Evolutionary conservation across 495 filamentous ascomycete genomes (phyloP).

Genomic region (Sphaerosporella brunnea): DNA sequence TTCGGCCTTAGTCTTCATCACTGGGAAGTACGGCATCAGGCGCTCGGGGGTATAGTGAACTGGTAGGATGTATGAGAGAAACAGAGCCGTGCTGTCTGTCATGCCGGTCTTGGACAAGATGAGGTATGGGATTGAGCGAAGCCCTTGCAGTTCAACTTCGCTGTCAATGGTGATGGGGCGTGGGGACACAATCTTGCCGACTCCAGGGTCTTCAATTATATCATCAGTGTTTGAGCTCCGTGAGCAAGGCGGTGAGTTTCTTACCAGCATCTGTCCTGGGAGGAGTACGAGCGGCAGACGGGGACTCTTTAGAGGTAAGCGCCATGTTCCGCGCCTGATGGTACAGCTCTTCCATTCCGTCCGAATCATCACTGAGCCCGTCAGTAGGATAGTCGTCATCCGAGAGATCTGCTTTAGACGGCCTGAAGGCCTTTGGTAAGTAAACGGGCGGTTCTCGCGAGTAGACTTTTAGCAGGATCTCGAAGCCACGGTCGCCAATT

Average conservation of each 20-base stretch:
- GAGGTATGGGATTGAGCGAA: constrained; percentile 20
- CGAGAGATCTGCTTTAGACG: constrained; percentile 11
- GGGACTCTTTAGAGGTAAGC: not conserved
- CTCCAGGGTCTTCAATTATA: no score
- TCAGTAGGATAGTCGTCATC: constrained; percentile 17
- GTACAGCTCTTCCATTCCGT: constrained; percentile 1
- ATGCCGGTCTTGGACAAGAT: constrained; percentile 16
- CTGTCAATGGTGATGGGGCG: no score
- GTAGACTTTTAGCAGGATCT: constrained; percentile 17
- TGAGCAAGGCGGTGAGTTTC: no score
- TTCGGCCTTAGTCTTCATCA: constrained; percentile 10
- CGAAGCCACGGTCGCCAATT: constrained; percentile 20
- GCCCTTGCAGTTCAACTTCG: constrained; percentile 14
- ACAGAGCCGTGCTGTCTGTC: constrained; percentile 18
- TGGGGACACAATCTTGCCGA: no score
- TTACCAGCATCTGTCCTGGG: not conserved
- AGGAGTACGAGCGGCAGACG: not conserved
- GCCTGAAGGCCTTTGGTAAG: constrained; percentile 9
- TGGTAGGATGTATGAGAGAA: constrained; percentile 20
- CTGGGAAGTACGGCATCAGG: constrained; percentile 12
- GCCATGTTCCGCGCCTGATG: not conserved
- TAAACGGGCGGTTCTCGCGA: constrained; percentile 16
- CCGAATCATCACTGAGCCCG: constrained; percentile 6
- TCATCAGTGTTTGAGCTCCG: no score
- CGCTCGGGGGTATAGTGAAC: constrained; percentile 13